These are phyloP conservation scores for Coemansia sp. DNA, from an alignment of 192 early-diverging fungal genomes.

Conservation along the genomic window DNA sequence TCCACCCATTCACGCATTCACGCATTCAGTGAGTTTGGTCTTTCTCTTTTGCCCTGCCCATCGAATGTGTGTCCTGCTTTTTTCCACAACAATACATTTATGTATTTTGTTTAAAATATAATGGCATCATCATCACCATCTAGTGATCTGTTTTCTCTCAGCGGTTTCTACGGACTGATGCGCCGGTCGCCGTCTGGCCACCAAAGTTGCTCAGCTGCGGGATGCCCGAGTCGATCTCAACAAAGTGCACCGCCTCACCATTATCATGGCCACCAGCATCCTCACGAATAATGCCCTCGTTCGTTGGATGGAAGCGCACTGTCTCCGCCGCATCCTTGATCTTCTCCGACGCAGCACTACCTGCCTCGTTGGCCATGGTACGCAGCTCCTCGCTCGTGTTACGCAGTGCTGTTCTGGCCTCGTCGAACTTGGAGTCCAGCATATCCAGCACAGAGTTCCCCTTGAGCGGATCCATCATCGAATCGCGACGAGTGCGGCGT, in stretches of 20 bases:
- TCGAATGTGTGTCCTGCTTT: too few species aligned
- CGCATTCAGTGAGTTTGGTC: too few species aligned
- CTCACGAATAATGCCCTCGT: conserved; percentile 22
- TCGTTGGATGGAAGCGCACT: conserved; percentile 17
- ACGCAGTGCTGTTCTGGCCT: conserved; percentile 29
- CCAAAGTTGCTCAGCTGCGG: conserved; percentile 25
- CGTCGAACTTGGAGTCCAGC: conserved; percentile 44
- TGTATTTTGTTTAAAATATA: too few species aligned
- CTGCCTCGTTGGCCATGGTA: conserved; percentile 28
- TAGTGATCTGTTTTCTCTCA: neutral
- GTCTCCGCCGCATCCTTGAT: conserved; percentile 12
- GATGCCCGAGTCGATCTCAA: conserved; percentile 40
- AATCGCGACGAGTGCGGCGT: conserved; percentile 25
- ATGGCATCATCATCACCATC: too few species aligned
- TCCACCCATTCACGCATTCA: too few species aligned
- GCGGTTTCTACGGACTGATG: conserved; percentile 2
- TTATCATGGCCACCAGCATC: conserved; percentile 1
- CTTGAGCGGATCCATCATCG: conserved; percentile 9
- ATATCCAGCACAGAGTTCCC: conserved; percentile 26
- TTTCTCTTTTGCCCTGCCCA: too few species aligned
- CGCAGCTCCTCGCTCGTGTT: conserved; percentile 26
- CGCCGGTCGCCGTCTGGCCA: neutral
- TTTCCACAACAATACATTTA: too few species aligned
- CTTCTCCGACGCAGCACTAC: conserved; percentile 14
- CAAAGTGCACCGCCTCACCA: conserved; percentile 24